Evolutionary conservation across 2,329 filamentous ascomycete genomes (phyloP).

Genomic region (Colletotrichum aenigma): DNA sequence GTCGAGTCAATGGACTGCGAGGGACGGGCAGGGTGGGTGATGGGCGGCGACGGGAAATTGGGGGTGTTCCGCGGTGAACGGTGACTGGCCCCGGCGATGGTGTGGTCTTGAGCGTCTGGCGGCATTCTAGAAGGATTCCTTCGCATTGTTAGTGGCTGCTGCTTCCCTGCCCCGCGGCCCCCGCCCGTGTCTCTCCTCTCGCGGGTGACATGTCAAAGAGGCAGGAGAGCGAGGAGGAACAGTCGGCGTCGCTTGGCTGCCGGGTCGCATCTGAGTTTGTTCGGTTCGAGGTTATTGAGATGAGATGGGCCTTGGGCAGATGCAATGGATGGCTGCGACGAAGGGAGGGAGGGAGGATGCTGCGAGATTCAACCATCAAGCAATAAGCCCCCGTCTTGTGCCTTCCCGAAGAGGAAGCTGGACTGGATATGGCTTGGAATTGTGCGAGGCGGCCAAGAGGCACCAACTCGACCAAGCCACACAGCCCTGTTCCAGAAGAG

Average conservation of each 20-base stretch:
- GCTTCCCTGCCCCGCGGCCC: neutral
- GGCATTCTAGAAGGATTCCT: conserved; percentile 20
- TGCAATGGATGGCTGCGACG: neutral
- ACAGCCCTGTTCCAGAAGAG: conserved; percentile 14
- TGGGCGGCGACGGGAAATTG: neutral
- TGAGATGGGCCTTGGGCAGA: neutral
- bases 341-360: neutral
- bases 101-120: neutral
- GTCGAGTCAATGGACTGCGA: neutral
- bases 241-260: neutral
- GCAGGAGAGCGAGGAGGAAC: neutral
- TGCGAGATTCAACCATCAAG: conserved; percentile 17
- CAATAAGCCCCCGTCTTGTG: conserved; percentile 3
- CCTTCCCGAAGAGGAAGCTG: conserved; percentile 11
- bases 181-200: neutral
- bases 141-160: neutral
- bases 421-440: neutral
- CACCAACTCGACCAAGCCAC: conserved; percentile 2
- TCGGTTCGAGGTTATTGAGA: neutral
- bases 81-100: neutral
- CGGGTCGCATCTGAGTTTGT: neutral
- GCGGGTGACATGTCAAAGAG: neutral
- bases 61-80: neutral
- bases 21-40: neutral
- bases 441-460: conserved; percentile 5